Evolutionary conservation across 164 flowering plant species (phyloP).

Genomic region (Aristolochia californica): DNA sequence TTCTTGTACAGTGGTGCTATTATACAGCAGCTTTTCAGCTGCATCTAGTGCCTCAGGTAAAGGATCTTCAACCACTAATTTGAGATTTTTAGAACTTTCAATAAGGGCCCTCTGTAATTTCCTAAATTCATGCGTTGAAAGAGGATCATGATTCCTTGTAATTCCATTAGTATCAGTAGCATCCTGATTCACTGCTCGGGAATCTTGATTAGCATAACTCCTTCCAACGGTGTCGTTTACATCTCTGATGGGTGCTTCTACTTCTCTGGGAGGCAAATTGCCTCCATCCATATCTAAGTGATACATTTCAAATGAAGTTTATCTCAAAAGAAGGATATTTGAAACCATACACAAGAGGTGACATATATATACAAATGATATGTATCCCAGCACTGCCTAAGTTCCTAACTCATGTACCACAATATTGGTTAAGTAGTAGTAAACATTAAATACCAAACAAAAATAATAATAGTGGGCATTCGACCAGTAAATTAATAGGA

Average conservation of each 20-base stretch:
- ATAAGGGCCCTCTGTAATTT: constrained; percentile 35
- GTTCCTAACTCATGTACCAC: not conserved
- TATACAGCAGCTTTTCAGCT: constrained; percentile 22
- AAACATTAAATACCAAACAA: not conserved
- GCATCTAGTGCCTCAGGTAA: constrained; percentile 49
- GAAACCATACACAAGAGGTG: not conserved
- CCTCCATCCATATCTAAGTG: not conserved
- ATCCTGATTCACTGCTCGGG: not conserved
- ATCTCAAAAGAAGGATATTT: not conserved
- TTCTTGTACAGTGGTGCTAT: constrained; percentile 6
- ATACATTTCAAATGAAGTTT: not conserved
- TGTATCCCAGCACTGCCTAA: not conserved
- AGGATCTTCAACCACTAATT: constrained; percentile 50
- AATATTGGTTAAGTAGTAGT: not conserved
- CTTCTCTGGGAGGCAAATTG: not conserved
- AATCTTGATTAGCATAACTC: not conserved
- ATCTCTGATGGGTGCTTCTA: not conserved
- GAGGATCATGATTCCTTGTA: constrained; percentile 9
- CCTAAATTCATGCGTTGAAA: constrained; percentile 23
- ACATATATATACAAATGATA: not conserved
- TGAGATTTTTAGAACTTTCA: constrained; percentile 39
- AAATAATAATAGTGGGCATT: not conserved
- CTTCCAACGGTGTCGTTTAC: not conserved
- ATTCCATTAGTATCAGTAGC: not conserved
- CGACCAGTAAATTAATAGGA: not conserved